These are phyloP conservation scores for Pythium phragmitis DNA, from an alignment of 352 stramenopile genomes.

Conservation along the genomic window DNA sequence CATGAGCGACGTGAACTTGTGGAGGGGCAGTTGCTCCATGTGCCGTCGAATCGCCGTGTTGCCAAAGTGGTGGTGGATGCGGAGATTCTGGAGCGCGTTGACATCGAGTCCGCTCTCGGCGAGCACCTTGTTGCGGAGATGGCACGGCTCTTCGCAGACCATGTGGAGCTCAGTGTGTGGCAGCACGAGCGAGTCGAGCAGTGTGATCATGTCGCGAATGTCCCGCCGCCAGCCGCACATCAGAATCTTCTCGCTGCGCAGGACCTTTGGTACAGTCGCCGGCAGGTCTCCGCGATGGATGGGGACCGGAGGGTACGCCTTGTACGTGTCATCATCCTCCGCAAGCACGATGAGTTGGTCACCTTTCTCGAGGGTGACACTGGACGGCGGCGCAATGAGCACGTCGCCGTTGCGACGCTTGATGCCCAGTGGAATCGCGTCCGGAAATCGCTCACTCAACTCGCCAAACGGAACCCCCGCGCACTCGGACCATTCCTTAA, in stretches of 20 bases:
- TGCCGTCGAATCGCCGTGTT: slow-evolving; percentile 83
- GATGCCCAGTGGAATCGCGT: slow-evolving; percentile 81
- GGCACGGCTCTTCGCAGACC: slow-evolving; percentile 68
- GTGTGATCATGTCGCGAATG: slow-evolving; percentile 88
- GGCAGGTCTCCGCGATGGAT: slow-evolving; percentile 47
- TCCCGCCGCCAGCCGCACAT: slow-evolving; percentile 90
- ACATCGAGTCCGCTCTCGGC: slow-evolving; percentile 61
- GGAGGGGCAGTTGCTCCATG: slow-evolving; percentile 55
- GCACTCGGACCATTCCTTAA: slow-evolving; percentile 84
- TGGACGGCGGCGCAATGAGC: slow-evolving; percentile 49
- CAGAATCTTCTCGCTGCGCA: slow-evolving; percentile 59
- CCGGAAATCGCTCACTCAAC: slow-evolving; percentile 71
- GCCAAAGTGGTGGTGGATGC: slow-evolving; percentile 66
- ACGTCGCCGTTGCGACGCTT: slow-evolving; percentile 59
- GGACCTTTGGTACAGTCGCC: slow-evolving; percentile 21
- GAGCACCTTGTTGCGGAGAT: slow-evolving; percentile 63
- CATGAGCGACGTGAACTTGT: slow-evolving; percentile 79
- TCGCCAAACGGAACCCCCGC: slow-evolving; percentile 58
- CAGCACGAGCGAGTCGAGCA: slow-evolving; percentile 76
- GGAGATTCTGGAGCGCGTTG: slow-evolving; percentile 50
- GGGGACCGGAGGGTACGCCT: slow-evolving; percentile 38
- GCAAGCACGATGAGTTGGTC: slow-evolving; percentile 84
- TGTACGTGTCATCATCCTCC: slow-evolving; percentile 89
- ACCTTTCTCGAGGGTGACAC: slow-evolving; percentile 35
- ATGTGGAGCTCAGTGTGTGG: slow-evolving; percentile 74